Evolutionary conservation across 139 green algal species (phyloP).

Genomic region (Zygnema cylindricum): DNA sequence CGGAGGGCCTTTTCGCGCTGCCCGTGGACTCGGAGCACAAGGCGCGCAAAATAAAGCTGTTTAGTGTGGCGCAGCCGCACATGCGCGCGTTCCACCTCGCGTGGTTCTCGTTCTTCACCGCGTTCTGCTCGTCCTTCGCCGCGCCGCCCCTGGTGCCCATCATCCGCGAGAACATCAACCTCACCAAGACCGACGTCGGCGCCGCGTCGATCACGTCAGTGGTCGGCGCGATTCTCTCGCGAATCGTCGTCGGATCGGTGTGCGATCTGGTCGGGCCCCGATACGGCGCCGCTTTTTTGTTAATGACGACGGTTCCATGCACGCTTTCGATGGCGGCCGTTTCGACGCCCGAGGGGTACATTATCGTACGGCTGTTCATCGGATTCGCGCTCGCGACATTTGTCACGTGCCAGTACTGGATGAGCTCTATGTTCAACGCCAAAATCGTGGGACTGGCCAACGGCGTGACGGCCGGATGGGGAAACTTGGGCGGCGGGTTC

Average conservation of each 20-base stretch:
- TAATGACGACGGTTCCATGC: conserved; percentile 68
- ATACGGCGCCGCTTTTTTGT: conserved; percentile 69
- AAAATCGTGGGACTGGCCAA: conserved; percentile 91
- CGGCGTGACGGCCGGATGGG: conserved; percentile 84
- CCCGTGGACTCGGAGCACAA: no score
- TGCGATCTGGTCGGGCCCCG: conserved; percentile 83
- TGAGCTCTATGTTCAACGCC: conserved; percentile 85
- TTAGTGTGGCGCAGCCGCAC: no score
- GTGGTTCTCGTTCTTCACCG: no score
- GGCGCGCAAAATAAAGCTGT: no score
- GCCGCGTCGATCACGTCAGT: conserved; percentile 73
- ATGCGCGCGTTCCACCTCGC: no score
- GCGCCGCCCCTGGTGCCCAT: no score
- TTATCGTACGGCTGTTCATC: conserved; percentile 79
- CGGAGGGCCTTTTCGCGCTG: no score
- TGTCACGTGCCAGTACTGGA: conserved; percentile 93
- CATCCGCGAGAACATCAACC: no score
- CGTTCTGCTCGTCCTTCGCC: no score
- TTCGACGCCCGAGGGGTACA: conserved; percentile 74
- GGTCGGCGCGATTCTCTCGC: conserved; percentile 71
- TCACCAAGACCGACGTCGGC: conserved; percentile 74
- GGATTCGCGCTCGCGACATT: conserved; percentile 85
- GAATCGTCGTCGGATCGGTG: conserved; percentile 74
- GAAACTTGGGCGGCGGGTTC: conserved; percentile 86
- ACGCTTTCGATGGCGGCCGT: conserved; percentile 73